A percentile compares a stretch with the other conserved stretches of the same genome.
Evolutionary conservation across 2,329 filamentous ascomycete species (phyloP).

Genomic region (Ophiostoma quercus): DNA sequence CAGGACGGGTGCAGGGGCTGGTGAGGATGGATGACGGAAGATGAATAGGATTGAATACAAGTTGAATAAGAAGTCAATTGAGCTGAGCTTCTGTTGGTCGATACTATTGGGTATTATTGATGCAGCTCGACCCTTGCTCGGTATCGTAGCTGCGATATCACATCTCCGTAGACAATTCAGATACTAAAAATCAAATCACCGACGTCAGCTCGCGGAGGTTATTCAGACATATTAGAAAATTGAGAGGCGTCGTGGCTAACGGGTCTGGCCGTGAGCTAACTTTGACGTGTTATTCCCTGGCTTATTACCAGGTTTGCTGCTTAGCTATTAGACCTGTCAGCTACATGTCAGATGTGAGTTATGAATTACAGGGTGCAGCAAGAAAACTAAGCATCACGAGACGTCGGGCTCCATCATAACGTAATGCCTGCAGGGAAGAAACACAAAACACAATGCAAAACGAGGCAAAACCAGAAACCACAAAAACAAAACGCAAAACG

Average conservation of each 20-base stretch:
- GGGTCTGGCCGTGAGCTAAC: constrained; percentile 1
- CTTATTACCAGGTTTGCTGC: not conserved
- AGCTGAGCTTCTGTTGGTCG: not conserved
- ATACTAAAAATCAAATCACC: too few species aligned
- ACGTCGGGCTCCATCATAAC: not conserved
- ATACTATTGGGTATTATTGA: not conserved
- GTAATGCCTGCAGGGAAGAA: not conserved
- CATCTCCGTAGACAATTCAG: too few species aligned
- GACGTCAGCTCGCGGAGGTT: not conserved
- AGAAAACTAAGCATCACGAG: not conserved
- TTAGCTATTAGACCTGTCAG: too few species aligned
- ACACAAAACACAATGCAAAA: not conserved
- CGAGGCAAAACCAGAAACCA: too few species aligned
- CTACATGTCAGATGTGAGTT: not conserved
- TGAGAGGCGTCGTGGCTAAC: not conserved
- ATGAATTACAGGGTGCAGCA: not conserved
- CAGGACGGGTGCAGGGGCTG: not conserved
- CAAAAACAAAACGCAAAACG: not conserved
- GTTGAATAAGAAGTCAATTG: not conserved
- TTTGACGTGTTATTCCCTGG: not conserved
- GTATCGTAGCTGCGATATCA: too few species aligned
- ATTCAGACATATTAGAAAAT: too few species aligned
- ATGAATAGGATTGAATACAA: not conserved
- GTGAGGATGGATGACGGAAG: not conserved
- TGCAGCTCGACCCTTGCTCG: not conserved